Percentiles rank a stretch among this genome's conserved stretches.
Conservation (phyloP, 176 grass and related monocot genomes). For the Cenchrus fungigraminus region DNA sequence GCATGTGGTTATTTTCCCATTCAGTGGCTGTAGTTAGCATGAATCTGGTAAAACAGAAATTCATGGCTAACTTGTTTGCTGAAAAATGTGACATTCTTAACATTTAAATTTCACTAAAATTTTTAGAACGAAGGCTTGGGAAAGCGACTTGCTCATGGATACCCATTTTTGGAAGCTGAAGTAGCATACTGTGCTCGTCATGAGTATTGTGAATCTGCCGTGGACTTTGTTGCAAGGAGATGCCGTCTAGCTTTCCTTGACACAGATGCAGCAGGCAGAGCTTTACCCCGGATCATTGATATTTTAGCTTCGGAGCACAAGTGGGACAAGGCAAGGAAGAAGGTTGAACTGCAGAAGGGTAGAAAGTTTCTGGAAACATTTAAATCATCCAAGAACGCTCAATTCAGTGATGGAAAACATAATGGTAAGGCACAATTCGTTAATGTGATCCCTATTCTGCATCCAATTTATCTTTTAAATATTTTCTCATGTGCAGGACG, state of each 20-base stretch:
- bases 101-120: conserved; percentile 14
- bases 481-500: conserved; percentile 35
- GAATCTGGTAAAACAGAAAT: not conserved
- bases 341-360: conserved; percentile 69
- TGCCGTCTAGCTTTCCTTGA: conserved; percentile 90
- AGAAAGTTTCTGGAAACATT: conserved; percentile 88
- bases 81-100: conserved; percentile 4
- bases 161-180: conserved; percentile 93
- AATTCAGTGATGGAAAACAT: conserved; percentile 93
- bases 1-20: not conserved
- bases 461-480: not conserved
- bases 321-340: conserved; percentile 76
- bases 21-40: not conserved
- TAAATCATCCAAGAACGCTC: conserved; percentile 89
- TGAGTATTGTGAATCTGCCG: conserved; percentile 85
- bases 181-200: conserved; percentile 93
- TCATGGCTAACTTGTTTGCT: not conserved
- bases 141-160: conserved; percentile 84
- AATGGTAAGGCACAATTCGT: conserved; percentile 44
- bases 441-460: not conserved
- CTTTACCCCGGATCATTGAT: conserved; percentile 76
- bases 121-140: conserved; percentile 84
- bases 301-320: conserved; percentile 83
- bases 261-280: conserved; percentile 74
- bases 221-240: conserved; percentile 89